Percentiles rank a stretch among this genome's conserved stretches.
Evolutionary conservation across 2,329 filamentous ascomycete species (phyloP).

Genomic region (Botrytis pseudocinerea): DNA sequence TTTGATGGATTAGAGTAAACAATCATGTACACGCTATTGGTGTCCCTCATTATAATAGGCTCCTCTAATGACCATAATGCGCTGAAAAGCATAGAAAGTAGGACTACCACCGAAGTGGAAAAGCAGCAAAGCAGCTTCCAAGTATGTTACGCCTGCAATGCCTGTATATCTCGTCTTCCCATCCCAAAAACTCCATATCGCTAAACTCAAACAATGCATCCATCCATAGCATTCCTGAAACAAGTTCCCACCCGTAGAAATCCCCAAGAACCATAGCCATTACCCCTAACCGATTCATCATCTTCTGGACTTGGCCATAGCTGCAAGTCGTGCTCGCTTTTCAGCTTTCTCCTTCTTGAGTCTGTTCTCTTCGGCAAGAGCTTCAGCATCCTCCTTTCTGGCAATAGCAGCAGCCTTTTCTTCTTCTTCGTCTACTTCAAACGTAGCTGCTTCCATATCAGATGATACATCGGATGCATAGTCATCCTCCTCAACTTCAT

Average conservation of each 20-base stretch:
- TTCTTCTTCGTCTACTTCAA: slow-evolving; percentile 74
- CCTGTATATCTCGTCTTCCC: slow-evolving; percentile 18
- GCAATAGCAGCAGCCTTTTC: slow-evolving; percentile 60
- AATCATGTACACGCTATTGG: slow-evolving; percentile 7
- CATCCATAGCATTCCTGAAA: slow-evolving; percentile 13
- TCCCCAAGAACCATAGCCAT: not conserved
- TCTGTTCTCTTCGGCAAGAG: slow-evolving; percentile 61
- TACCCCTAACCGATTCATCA: not conserved
- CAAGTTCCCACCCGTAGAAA: slow-evolving; percentile 16
- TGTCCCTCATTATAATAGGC: slow-evolving; percentile 1
- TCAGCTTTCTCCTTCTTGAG: slow-evolving; percentile 65
- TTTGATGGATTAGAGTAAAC: not conserved
- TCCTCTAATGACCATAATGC: slow-evolving; percentile 10
- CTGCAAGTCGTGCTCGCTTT: slow-evolving; percentile 39
- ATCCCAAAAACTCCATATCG: slow-evolving; percentile 23
- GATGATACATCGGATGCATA: slow-evolving; percentile 68
- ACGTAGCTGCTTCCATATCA: slow-evolving; percentile 76
- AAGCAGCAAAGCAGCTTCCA: slow-evolving; percentile 13
- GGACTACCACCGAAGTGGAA: not conserved
- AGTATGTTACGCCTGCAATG: slow-evolving; percentile 24
- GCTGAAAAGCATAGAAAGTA: slow-evolving; percentile 7
- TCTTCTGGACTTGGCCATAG: slow-evolving; percentile 37
- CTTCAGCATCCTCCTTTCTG: slow-evolving; percentile 65
- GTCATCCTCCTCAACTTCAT: slow-evolving; percentile 51
- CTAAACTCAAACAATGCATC: slow-evolving; percentile 23